These are phyloP conservation scores for Ogataea thermomethanolica DNA, from an alignment of 805 yeast species.

Conservation along the genomic window DNA sequence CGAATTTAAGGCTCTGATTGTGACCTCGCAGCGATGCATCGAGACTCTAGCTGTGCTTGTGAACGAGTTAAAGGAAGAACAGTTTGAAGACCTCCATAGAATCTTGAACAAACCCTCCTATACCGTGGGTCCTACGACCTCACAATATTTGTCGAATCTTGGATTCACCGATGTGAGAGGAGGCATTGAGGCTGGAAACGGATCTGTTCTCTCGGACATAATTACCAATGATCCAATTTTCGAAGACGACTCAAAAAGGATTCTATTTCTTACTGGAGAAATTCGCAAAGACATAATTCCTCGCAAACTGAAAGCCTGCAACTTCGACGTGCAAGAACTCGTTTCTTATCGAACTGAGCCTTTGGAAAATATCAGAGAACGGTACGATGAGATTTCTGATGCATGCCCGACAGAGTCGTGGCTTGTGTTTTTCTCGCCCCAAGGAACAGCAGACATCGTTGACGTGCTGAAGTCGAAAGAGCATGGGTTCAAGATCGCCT, in stretches of 20 bases:
- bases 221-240: conserved; percentile 41
- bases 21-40: conserved; percentile 90
- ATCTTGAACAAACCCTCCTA: conserved; percentile 56
- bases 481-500: conserved; percentile 50
- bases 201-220: conserved; percentile 61
- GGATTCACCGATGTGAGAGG: conserved; percentile 75
- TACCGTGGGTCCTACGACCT: conserved; percentile 93
- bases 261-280: conserved; percentile 82
- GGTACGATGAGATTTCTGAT: conserved; percentile 28
- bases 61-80: conserved; percentile 18
- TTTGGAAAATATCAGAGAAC: conserved; percentile 40
- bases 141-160: conserved; percentile 46
- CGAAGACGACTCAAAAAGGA: conserved; percentile 25
- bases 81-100: conserved; percentile 14
- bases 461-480: conserved; percentile 29
- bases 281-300: conserved; percentile 82
- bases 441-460: conserved; percentile 70
- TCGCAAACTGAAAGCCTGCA: conserved; percentile 42
- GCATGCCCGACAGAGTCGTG: conserved; percentile 40
- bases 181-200: conserved; percentile 78
- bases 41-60: conserved; percentile 62
- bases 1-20: conserved; percentile 52
- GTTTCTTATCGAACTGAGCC: conserved; percentile 68
- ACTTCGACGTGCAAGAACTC: conserved; percentile 50
- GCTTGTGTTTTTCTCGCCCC: conserved; percentile 89